These are phyloP conservation scores for Periconia macrospinosa DNA, from an alignment of 2,329 filamentous ascomycete species.

Conservation along the genomic window DNA sequence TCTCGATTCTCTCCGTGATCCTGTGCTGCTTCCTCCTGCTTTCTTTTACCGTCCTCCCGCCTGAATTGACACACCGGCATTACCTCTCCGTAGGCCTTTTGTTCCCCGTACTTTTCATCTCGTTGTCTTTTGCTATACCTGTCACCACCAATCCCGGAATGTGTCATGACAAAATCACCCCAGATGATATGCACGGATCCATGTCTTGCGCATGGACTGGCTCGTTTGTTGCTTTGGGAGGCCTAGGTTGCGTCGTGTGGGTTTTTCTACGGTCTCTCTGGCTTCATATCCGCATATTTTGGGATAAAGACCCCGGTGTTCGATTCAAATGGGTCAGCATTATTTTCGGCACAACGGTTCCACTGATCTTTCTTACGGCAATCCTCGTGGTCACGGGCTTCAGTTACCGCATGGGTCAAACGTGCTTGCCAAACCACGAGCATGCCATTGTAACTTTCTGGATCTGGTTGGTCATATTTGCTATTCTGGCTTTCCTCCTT, in stretches of 20 bases:
- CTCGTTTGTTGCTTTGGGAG: slow-evolving; percentile 74
- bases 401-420: slow-evolving; percentile 42
- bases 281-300: slow-evolving; percentile 44
- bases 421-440: slow-evolving; percentile 39
- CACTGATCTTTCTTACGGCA: slow-evolving; percentile 32
- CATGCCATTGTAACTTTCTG: slow-evolving; percentile 41
- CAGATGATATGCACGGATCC: slow-evolving; percentile 76
- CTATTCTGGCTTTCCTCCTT: slow-evolving; percentile 28
- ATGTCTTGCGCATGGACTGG: slow-evolving; percentile 79
- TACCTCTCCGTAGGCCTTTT: slow-evolving; percentile 83
- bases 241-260: slow-evolving; percentile 80
- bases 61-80: slow-evolving; percentile 83
- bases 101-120: slow-evolving; percentile 70
- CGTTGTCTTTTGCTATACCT: slow-evolving; percentile 83
- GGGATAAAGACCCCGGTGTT: slow-evolving; percentile 35
- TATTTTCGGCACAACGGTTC: slow-evolving; percentile 30
- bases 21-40: slow-evolving; percentile 73
- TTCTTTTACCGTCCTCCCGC: slow-evolving; percentile 76
- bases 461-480: slow-evolving; percentile 41
- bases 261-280: slow-evolving; percentile 41
- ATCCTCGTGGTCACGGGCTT: slow-evolving; percentile 37
- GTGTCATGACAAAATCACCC: slow-evolving; percentile 83
- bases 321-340: slow-evolving; percentile 36
- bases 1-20: slow-evolving; percentile 69
- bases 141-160: slow-evolving; percentile 71